A percentile compares a stretch with the other conserved stretches of the same genome.
These are phyloP conservation scores for Annulohypoxylon truncatum DNA, from an alignment of 2,329 filamentous ascomycete species.

Conservation along the genomic window DNA sequence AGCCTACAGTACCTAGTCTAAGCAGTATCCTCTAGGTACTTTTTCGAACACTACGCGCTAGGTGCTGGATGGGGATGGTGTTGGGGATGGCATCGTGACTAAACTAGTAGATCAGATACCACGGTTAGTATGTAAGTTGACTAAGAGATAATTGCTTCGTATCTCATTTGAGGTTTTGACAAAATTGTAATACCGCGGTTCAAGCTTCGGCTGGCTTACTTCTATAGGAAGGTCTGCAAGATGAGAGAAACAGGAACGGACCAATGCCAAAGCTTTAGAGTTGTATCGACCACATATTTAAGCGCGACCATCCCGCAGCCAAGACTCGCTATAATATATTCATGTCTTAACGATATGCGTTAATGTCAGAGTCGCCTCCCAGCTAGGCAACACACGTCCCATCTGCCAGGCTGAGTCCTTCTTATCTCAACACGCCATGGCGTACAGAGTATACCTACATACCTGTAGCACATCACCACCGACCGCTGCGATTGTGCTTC, in stretches of 20 bases:
- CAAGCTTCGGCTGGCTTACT: slow-evolving; percentile 41
- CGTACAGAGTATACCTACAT: slow-evolving; percentile 6
- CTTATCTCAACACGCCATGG: slow-evolving; percentile 32
- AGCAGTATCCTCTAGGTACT: background rate
- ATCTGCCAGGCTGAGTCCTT: slow-evolving; percentile 31
- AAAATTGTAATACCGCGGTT: slow-evolving; percentile 26
- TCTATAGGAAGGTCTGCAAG: slow-evolving; percentile 46
- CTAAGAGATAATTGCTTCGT: slow-evolving; percentile 17
- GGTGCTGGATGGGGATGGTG: no score
- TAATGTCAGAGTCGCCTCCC: slow-evolving; percentile 6
- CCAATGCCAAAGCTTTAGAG: slow-evolving; percentile 14
- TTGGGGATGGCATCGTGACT: background rate
- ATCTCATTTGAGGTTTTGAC: slow-evolving; percentile 24
- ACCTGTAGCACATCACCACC: slow-evolving; percentile 10
- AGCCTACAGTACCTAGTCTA: background rate
- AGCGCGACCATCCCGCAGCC: slow-evolving; percentile 15
- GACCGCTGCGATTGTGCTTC: slow-evolving; percentile 9
- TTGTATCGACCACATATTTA: slow-evolving; percentile 18
- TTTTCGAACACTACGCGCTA: no score
- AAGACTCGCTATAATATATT: slow-evolving; percentile 14
- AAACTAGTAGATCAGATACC: background rate
- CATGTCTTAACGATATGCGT: slow-evolving; percentile 12
- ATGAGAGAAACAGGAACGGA: slow-evolving; percentile 14
- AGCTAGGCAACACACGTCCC: slow-evolving; percentile 14
- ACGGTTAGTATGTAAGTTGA: slow-evolving; percentile 26